Evolutionary conservation across 2,329 filamentous ascomycete species (phyloP), one percentile per base, ranked within the genome.

Genomic region (Talaromyces verruculosus): DNA sequence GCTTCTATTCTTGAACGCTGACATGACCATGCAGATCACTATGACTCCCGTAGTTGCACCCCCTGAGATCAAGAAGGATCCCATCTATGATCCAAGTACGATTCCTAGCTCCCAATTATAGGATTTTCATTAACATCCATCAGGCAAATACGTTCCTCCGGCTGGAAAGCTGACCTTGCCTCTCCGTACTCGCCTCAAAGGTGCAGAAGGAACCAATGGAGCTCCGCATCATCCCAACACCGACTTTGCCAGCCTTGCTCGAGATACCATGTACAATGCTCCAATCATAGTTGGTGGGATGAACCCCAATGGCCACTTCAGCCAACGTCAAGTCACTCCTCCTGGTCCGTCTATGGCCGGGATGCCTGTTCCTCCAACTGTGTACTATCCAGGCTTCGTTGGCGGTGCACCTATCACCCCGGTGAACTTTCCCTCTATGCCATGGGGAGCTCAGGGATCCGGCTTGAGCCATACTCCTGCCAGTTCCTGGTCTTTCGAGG

Each of bases 401-500:
- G 70, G 74, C 43, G 72, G 71, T 55, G 73, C 72, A 19, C 69
- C 72, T 35, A 74, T 80, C 66, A 67, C 75, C 33, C 73, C 75
- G 5, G 69, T 71, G 22, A 66, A 73, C 55, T 68, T 78, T 62
- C 71, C 73, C 59, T 73, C 72, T 2, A 80, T 79, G 61, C 67
- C 73, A 25, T 77, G 76, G 73, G 77, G 77, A 0, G 80, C 78
- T 68, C 71, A 73, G 47, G 66, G 63, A 19, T 77, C 78, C 33
- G 68, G 78, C 30, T 75, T 78, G 51, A 53, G 75, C 77, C 45
- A 73, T 78, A 57, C 72, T 73, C 53, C 71, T 73, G 62, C 72
- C 74, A 65, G 79, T 77, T 70, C 76, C n/a, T 82, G 80, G 80
- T 75, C 74, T 30, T 73, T 75, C 53, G 81, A 82, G 64, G 79